phyloP scores from a whole-genome alignment of 495 filamentous ascomycete species.

The Xylaria castorea region DNA sequence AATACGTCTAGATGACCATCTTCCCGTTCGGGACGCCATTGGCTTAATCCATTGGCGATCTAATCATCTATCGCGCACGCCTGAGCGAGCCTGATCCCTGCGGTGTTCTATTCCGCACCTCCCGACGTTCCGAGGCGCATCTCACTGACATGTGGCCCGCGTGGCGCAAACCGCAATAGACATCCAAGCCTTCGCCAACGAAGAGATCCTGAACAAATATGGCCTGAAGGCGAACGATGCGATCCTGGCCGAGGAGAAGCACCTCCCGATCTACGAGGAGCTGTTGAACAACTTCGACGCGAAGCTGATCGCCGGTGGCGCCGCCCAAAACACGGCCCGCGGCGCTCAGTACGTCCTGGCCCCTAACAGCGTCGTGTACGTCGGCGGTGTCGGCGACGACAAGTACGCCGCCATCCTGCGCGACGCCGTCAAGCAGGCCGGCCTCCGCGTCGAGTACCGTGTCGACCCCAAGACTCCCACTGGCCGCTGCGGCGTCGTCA shows the following conservation, averaged over 20 bases:
- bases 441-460: slow-evolving; percentile 91
- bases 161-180: slow-evolving; percentile 57
- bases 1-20: neutral
- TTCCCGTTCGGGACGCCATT: neutral
- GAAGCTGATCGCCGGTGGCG: slow-evolving; percentile 94
- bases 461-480: slow-evolving; percentile 82
- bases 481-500: slow-evolving; percentile 93
- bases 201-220: slow-evolving; percentile 87
- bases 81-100: neutral
- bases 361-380: slow-evolving; percentile 83
- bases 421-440: slow-evolving; percentile 76
- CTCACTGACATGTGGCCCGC: slow-evolving; percentile 13
- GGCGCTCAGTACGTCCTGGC: slow-evolving; percentile 96
- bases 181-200: slow-evolving; percentile 86
- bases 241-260: slow-evolving; percentile 92
- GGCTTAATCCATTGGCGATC: neutral
- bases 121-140: neutral
- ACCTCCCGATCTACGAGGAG: slow-evolving; percentile 89
- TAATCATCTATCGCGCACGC: neutral
- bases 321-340: slow-evolving; percentile 97
- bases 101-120: neutral
- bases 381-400: slow-evolving; percentile 92
- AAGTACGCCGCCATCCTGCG: slow-evolving; percentile 86
- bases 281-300: slow-evolving; percentile 84
- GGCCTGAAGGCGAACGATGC: slow-evolving; percentile 93